These are phyloP conservation scores for Corinectria fuckeliana DNA, from an alignment of 2,329 filamentous ascomycete species.

Conservation along the genomic window DNA sequence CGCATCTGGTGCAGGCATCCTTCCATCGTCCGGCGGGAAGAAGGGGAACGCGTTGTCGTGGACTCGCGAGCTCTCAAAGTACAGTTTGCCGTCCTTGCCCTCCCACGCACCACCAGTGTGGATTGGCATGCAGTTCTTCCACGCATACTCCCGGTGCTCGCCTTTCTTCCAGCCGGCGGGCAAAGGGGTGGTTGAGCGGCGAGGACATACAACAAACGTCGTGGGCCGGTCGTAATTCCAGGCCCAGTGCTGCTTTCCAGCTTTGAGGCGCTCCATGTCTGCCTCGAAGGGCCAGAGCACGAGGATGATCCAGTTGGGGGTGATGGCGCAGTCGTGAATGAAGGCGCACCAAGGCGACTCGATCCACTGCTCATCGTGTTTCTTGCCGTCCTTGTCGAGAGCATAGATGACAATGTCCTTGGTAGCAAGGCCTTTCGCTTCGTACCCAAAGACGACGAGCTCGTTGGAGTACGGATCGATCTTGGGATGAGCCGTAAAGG, in stretches of 20 bases:
- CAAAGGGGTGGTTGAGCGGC: not conserved
- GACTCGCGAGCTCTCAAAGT: conserved; percentile 19
- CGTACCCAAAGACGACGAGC: conserved; percentile 18
- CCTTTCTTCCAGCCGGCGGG: conserved; percentile 4
- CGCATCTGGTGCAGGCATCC: not conserved
- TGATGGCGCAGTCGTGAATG: conserved; percentile 20
- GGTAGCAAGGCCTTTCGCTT: conserved; percentile 23
- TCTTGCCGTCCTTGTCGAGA: not conserved
- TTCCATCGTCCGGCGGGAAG: conserved; percentile 9
- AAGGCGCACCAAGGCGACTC: conserved; percentile 14
- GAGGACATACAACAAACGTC: conserved; percentile 10
- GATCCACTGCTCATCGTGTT: conserved; percentile 25
- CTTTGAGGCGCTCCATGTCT: conserved; percentile 11
- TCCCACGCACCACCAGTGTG: conserved; percentile 24
- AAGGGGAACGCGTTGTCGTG: conserved; percentile 24
- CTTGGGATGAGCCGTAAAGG: conserved; percentile 13
- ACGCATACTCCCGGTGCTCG: conserved; percentile 14
- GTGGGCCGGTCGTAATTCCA: conserved; percentile 6
- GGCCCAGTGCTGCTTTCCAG: conserved; percentile 20
- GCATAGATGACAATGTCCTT: conserved; percentile 20
- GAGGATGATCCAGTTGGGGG: conserved; percentile 18
- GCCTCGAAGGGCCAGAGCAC: conserved; percentile 17
- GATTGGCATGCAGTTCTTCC: conserved; percentile 22
- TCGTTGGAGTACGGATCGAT: conserved; percentile 14
- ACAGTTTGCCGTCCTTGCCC: conserved; percentile 5